phyloP scores from a whole-genome alignment of 805 yeast species.

The Saccharomycopsis malanga region DNA sequence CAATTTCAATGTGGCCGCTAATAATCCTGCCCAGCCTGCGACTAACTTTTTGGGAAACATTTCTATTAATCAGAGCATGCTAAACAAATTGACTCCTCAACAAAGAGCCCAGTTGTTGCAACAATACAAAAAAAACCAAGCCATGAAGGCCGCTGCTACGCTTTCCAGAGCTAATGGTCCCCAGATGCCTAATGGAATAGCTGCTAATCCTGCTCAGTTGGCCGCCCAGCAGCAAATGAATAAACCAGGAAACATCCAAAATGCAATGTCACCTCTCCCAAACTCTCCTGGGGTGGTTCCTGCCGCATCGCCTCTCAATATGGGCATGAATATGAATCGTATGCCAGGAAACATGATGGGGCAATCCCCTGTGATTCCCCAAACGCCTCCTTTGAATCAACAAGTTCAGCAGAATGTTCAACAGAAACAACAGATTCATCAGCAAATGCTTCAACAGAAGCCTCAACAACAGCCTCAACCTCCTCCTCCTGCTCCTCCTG shows the following conservation, averaged over 20 bases:
- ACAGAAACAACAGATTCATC: not conserved
- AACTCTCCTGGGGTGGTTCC: not conserved
- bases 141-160: slow-evolving; percentile 1
- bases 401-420: not conserved
- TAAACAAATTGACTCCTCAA: slow-evolving; percentile 12
- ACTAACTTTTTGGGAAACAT: not conserved
- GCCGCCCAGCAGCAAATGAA: slow-evolving; percentile 13
- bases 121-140: slow-evolving; percentile 4
- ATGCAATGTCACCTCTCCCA: not conserved
- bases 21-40: not conserved
- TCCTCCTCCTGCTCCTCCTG: too few relatives aligned
- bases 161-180: slow-evolving; percentile 22
- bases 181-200: slow-evolving; percentile 7
- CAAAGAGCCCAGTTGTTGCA: slow-evolving; percentile 11
- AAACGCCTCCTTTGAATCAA: too few relatives aligned
- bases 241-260: not conserved
- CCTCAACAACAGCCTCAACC: not conserved
- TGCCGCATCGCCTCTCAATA: not conserved
- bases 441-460: too few relatives aligned
- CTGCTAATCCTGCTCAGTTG: slow-evolving; percentile 16
- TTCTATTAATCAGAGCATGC: slow-evolving; percentile 4
- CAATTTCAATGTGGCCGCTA: slow-evolving; percentile 3
- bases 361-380: not conserved
- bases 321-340: not conserved
- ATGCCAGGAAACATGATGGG: not conserved